Evolutionary conservation across 495 filamentous ascomycete species (phyloP), one percentile per base, ranked within the genome.

Genomic region (Podospora tetraspora): DNA sequence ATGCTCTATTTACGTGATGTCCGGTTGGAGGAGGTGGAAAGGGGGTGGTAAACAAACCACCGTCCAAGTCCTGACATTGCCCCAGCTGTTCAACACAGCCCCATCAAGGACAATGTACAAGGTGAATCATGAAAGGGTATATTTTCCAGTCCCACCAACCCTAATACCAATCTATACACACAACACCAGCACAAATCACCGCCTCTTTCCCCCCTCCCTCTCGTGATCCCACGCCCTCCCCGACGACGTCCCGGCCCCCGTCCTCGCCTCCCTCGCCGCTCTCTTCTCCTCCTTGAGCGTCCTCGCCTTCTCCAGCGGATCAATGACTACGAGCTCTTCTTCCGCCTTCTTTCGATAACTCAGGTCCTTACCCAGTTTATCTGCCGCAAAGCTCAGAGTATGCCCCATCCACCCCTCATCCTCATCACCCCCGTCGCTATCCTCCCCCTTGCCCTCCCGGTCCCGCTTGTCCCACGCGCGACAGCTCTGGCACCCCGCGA

Each of bases 251-350:
- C 27, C 61, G n/a, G 61, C 61, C 22, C 84, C 85, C 57, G 79
- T 68, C 69, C 82, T 78, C 13, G 80, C 81, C 22, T 83, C 80
- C 71, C 83, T 83, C 52, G 84, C 79, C 8, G 83, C 82, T 68
- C 76, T 84, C 78, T 81, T 85, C 76, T 87, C 86, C 68, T 88
- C 88, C 70, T 85, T 81, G 58, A 95, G 80, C 57, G 91, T 90
- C 77, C 85, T 88, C 64, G 90, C 89, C 72, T 91, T 94, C 79
- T 94, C 93, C 64, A 91, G 81, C 1, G 96, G 96, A 80, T 99
- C 96, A 79, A 98, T 97, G 2, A 98, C 93, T 68, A 96, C 90
- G 61, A 99, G 79, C 73, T 97, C 93, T 71, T 95, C 91, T 68
- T 91, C 90, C 60, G 93, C 92, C 74, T 92, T 90, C 79, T 89